These are phyloP conservation scores for Eleusine indica DNA, from an alignment of 176 grass and related monocot genomes.

Conservation along the genomic window DNA sequence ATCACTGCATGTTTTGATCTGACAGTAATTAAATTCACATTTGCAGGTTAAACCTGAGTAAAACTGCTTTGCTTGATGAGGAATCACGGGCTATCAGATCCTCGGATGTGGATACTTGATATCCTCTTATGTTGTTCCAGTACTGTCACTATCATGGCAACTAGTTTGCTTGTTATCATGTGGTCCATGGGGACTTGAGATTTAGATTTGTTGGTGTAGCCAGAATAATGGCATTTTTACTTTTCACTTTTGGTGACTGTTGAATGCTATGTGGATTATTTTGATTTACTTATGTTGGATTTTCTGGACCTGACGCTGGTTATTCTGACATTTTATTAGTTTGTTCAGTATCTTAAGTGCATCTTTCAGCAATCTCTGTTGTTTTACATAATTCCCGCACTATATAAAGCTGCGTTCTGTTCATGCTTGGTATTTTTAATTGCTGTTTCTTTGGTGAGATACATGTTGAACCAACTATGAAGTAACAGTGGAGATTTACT, in stretches of 20 bases:
- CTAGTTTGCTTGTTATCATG: constrained; percentile 11
- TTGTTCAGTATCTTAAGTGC: neutral
- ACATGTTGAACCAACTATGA: too few species aligned
- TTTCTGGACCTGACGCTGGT: neutral
- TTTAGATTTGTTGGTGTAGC: neutral
- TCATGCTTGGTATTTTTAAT: too few species aligned
- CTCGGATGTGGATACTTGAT: constrained; percentile 8
- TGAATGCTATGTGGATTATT: constrained; percentile 32
- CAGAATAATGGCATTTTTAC: constrained; percentile 16
- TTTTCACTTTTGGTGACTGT: neutral
- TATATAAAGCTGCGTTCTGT: too few species aligned
- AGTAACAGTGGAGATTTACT: too few species aligned
- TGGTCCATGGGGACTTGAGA: neutral
- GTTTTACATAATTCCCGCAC: neutral
- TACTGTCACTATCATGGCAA: constrained; percentile 26
- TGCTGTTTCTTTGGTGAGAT: too few species aligned
- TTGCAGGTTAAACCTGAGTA: constrained; percentile 57
- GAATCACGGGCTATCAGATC: neutral
- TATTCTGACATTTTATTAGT: neutral
- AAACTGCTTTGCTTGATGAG: neutral
- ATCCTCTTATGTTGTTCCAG: constrained; percentile 11
- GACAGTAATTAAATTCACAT: neutral
- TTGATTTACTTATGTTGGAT: neutral
- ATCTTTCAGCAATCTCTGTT: neutral
- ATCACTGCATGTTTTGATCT: neutral